Evolutionary conservation across 2,329 filamentous ascomycete genomes (phyloP), one percentile per base, ranked within the genome.

Genomic region (Colletotrichum spaethianum): DNA sequence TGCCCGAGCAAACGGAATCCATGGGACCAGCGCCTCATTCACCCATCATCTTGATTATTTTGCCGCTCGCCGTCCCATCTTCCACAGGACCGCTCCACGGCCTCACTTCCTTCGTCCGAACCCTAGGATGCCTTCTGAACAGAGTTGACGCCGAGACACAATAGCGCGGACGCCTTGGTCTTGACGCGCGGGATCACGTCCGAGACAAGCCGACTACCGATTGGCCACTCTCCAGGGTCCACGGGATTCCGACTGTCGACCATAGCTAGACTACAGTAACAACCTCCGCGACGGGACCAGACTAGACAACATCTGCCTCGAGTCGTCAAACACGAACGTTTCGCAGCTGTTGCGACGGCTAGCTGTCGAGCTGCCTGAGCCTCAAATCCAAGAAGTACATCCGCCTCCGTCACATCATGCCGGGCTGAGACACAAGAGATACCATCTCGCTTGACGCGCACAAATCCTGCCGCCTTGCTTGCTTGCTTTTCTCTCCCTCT

Each of bases 61-160:
- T 20, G 38, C 59, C 55, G 14, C 44, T 59, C 26, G 52, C 52
- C 44, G 23, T 69, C 57, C 42, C 44, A 63, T 50, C 33, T 62
- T 48, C 18, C 18, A 46, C 56, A 36, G n/a, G 53, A 31, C 31
- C 36, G 31, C 23, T 38, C 59, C 28, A 26, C 33, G 16, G 57
- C 33, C 18, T 26, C n/a, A 23, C 16, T 46, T 52, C 38, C 23
- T 48, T 53, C 69, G n/a, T 69, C 69, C 38, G 52, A 68, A 40
- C 57, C 36, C 44, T 46, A 26, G 31, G 36, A 48, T 55, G 40
- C 33, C n/a, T 52, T 44, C 36, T n/a, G 38, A 59, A 18, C 69
- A 63, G 52, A 50, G 52, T 63, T 63, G 64, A 59, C 44, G 59
- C 69, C 59, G 64, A 72, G 57, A 63, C 69, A 63, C 14, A 31